phyloP scores from a whole-genome alignment of 768 basidiomycete genomes.

The Porpolomopsis calyptriformis region DNA sequence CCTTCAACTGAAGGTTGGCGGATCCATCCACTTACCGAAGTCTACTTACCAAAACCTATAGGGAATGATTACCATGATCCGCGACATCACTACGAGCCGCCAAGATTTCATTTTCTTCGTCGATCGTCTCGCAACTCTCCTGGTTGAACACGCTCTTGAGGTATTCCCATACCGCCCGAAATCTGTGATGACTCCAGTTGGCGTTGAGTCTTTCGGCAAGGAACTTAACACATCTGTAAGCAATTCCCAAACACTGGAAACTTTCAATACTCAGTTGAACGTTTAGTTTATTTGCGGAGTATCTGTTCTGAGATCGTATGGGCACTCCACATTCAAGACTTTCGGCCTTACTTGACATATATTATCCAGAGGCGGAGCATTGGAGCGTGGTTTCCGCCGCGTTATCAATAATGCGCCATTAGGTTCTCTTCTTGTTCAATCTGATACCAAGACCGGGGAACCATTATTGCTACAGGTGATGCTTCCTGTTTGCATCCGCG shows the following conservation, averaged over 20 bases:
- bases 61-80: conserved; percentile 85
- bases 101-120: conserved; percentile 92
- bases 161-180: conserved; percentile 62
- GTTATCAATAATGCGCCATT: conserved; percentile 80
- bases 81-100: conserved; percentile 56
- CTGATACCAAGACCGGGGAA: conserved; percentile 75
- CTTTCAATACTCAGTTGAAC: not conserved
- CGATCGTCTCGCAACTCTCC: conserved; percentile 73
- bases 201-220: conserved; percentile 45
- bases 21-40: not conserved
- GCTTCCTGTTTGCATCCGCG: conserved; percentile 66
- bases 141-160: conserved; percentile 78
- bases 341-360: conserved; percentile 5
- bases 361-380: conserved; percentile 62
- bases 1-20: conserved; percentile 63
- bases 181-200: conserved; percentile 59
- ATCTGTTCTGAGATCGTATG: conserved; percentile 78
- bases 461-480: conserved; percentile 75
- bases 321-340: conserved; percentile 9
- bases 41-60: conserved; percentile 20
- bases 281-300: conserved; percentile 83
- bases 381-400: conserved; percentile 83
- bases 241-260: not conserved
- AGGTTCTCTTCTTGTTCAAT: conserved; percentile 86
- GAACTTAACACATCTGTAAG: conserved; percentile 49